Conservation (phyloP, 139 green algal species). For the Desmodesmus armatus region DNA sequence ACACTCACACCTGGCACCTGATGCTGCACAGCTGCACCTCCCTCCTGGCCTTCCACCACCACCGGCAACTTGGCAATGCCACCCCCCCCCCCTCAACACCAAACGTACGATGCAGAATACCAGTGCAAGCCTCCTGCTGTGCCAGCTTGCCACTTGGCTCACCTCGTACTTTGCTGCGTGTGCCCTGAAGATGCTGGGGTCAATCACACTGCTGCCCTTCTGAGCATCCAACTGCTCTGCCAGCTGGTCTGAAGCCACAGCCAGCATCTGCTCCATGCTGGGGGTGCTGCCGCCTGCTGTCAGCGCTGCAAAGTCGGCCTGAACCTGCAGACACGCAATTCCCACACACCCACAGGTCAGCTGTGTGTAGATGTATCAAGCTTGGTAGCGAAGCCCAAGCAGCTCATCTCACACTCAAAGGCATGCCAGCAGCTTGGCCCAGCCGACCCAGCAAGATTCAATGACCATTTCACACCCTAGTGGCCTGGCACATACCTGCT, state of each 20-base stretch:
- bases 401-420: too few species aligned
- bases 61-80: neutral
- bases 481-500: conserved; percentile 49
- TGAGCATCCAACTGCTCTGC: conserved; percentile 83
- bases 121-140: neutral
- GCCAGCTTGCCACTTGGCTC: neutral
- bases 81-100: neutral
- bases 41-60: too few species aligned
- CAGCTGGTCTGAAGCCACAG: conserved; percentile 78
- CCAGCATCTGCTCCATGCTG: conserved; percentile 61
- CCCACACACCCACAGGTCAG: too few species aligned
- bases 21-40: too few species aligned
- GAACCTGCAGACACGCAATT: too few species aligned
- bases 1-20: too few species aligned
- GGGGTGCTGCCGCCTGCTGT: conserved; percentile 1
- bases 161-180: conserved; percentile 92
- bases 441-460: too few species aligned
- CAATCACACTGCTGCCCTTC: conserved; percentile 74
- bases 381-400: too few species aligned
- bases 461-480: too few species aligned
- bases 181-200: conserved; percentile 85
- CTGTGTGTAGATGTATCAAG: too few species aligned
- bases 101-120: neutral
- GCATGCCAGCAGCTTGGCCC: too few species aligned
- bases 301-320: too few species aligned